A percentile compares a stretch with the other conserved stretches of the same genome.
Evolutionary conservation across 805 yeast genomes (phyloP).

Genomic region (Yarrowia alimentaria): DNA sequence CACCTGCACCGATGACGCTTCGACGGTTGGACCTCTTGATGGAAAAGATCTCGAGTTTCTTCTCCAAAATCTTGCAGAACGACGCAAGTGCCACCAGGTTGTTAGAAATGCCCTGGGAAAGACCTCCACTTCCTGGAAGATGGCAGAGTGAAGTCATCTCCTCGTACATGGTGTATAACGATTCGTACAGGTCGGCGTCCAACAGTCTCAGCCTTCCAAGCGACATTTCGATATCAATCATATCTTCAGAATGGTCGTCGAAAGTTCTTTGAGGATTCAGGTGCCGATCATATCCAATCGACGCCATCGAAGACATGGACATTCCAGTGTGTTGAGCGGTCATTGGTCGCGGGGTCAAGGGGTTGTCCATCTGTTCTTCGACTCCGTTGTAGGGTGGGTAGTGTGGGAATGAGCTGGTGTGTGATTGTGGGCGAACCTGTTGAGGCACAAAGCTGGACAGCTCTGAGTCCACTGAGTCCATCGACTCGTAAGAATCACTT

Average conservation of each 20-base stretch:
- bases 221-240: slow-evolving; percentile 25
- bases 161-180: slow-evolving; percentile 7
- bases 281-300: too few species aligned
- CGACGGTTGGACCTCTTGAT: slow-evolving; percentile 13
- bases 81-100: slow-evolving; percentile 18
- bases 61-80: slow-evolving; percentile 16
- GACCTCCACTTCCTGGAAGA: slow-evolving; percentile 6
- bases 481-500: slow-evolving; percentile 10
- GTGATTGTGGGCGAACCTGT: too few species aligned
- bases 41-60: slow-evolving; percentile 8
- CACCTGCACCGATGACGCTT: slow-evolving; percentile 6
- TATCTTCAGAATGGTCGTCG: slow-evolving; percentile 18
- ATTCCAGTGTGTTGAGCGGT: too few species aligned
- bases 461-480: slow-evolving; percentile 2
- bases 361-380: too few species aligned
- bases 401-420: too few species aligned
- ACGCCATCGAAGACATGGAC: too few species aligned
- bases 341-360: too few species aligned
- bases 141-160: slow-evolving; percentile 18
- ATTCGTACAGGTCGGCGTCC: slow-evolving; percentile 16
- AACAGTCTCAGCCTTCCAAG: not conserved
- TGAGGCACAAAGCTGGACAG: not conserved
- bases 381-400: too few species aligned
- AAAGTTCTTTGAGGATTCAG: not conserved
- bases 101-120: slow-evolving; percentile 11